Evolutionary conservation across 352 stramenopile genomes (phyloP).

Genomic region (Pythium sp.): DNA sequence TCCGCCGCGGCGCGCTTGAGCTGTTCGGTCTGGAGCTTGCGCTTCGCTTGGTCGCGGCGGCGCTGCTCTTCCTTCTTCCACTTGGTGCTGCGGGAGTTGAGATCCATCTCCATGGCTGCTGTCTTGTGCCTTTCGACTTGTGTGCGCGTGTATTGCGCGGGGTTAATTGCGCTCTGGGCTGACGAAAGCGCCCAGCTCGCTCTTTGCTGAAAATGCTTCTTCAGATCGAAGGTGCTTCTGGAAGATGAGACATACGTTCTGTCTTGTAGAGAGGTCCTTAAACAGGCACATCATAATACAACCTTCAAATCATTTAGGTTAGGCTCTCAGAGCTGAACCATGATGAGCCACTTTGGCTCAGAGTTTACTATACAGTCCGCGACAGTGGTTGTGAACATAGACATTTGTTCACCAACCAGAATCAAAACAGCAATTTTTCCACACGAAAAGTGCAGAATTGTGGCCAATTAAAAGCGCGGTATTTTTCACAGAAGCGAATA

Average conservation of each 20-base stretch:
- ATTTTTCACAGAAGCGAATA: too few species aligned
- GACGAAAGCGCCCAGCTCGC: neutral
- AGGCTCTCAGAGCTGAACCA: too few species aligned
- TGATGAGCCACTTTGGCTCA: too few species aligned
- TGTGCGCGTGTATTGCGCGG: neutral
- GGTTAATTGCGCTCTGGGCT: neutral
- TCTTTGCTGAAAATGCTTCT: neutral
- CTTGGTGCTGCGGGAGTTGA: slow-evolving; percentile 65
- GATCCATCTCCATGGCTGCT: slow-evolving; percentile 63
- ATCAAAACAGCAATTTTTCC: too few species aligned
- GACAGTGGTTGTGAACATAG: too few species aligned
- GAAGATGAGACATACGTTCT: neutral
- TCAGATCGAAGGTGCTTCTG: neutral
- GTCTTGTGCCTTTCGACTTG: neutral
- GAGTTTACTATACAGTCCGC: too few species aligned
- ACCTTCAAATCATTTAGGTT: too few species aligned
- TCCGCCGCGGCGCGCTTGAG: slow-evolving; percentile 43
- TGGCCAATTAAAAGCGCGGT: too few species aligned
- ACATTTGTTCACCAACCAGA: too few species aligned
- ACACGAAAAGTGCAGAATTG: too few species aligned
- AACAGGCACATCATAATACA: too few species aligned
- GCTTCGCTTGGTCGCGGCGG: slow-evolving; percentile 51
- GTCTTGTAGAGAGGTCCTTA: too few species aligned
- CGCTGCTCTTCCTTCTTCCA: slow-evolving; percentile 69
- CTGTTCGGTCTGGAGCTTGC: slow-evolving; percentile 50